Percentiles rank a stretch among this genome's conserved stretches.
Conservation (phyloP, 495 filamentous ascomycete genomes). For the Hyphodiscus hymeniophilus region DNA sequence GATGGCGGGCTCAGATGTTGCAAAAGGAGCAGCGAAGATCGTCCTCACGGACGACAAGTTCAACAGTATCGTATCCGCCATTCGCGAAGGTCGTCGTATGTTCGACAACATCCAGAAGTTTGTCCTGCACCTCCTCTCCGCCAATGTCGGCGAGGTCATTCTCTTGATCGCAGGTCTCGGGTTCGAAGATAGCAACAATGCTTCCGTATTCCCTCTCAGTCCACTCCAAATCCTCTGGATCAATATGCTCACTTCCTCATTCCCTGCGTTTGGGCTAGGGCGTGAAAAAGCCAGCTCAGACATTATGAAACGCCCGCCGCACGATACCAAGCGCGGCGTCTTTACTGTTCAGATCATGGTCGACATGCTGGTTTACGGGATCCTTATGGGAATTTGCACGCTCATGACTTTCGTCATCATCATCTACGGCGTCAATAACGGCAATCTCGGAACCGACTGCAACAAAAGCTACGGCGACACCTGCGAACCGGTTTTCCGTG, state of each 20-base stretch:
- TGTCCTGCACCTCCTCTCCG: slow-evolving; percentile 58
- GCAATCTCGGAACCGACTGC: slow-evolving; percentile 55
- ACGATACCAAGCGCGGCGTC: slow-evolving; percentile 52
- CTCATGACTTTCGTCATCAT: slow-evolving; percentile 58
- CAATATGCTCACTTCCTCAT: slow-evolving; percentile 61
- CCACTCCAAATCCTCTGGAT: slow-evolving; percentile 68
- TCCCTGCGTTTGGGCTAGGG: slow-evolving; percentile 63
- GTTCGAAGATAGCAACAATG: slow-evolving; percentile 50
- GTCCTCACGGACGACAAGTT: slow-evolving; percentile 90
- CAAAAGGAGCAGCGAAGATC: slow-evolving; percentile 75
- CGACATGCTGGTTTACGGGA: slow-evolving; percentile 66
- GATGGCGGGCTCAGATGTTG: slow-evolving; percentile 79
- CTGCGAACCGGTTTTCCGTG: slow-evolving; percentile 59
- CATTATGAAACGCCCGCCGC: slow-evolving; percentile 58
- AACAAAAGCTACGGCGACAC: slow-evolving; percentile 37
- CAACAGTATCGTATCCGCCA: slow-evolving; percentile 46
- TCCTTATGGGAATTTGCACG: slow-evolving; percentile 53
- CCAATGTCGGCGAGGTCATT: slow-evolving; percentile 62
- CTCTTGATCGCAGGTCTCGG: slow-evolving; percentile 58
- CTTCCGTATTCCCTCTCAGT: slow-evolving; percentile 61
- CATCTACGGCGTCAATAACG: slow-evolving; percentile 51
- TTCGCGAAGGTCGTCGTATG: slow-evolving; percentile 60
- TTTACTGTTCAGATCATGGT: slow-evolving; percentile 59
- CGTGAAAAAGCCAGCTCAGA: slow-evolving; percentile 57
- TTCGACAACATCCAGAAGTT: slow-evolving; percentile 76